Evolutionary conservation across 345 rosid species (phyloP), one percentile per base, ranked within the genome.

Genomic region (Garcia nutans): DNA sequence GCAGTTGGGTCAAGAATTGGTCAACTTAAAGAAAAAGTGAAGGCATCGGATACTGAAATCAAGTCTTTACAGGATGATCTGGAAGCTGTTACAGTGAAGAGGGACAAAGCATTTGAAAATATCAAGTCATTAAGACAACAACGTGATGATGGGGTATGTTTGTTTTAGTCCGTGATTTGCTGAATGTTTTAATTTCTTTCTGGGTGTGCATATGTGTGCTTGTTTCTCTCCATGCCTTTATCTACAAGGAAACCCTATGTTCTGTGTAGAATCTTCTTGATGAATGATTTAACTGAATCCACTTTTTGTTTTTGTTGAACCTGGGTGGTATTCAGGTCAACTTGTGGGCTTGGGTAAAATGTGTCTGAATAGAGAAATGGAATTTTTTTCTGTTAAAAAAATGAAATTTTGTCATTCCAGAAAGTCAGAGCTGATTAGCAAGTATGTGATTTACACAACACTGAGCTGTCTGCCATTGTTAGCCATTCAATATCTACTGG

Each of bases 91-190:
- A 82, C 74, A 1, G 83, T 87, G 59, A 92, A 89, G 84, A 87
- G 89, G 76, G 92, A 90, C 77, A 90, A 88, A 83, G 88, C 82
- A 26, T 86, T 71, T 74, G 85, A 85, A 62, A 84, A 68, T 79
- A 81, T 90, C 54, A 83, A 81, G 75, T 90, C 91, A 69, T 78
- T 91, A 65, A 85, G 94, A 88, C 85, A 83, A 78, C 87, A 81
- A 62, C 90, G 87, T 16, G 97, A 88, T 77, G 93, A 89, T 65
- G 85, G 64, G 93, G 99, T 96, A 89, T 28, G 80, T 71, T 72
- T 42, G 10, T 71, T 68, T 26, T 8, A 3, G 45, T 16, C 62
- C 24, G 47, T 49, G n/a, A 45, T 22, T 59, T 23, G 26, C 58
- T 24, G 17, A 2, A 52, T 58, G 41, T 11, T 41, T 2, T 20